Base-by-base conservation (phyloP, 768 basidiomycete genomes). In the Epithele typhae region DNA sequence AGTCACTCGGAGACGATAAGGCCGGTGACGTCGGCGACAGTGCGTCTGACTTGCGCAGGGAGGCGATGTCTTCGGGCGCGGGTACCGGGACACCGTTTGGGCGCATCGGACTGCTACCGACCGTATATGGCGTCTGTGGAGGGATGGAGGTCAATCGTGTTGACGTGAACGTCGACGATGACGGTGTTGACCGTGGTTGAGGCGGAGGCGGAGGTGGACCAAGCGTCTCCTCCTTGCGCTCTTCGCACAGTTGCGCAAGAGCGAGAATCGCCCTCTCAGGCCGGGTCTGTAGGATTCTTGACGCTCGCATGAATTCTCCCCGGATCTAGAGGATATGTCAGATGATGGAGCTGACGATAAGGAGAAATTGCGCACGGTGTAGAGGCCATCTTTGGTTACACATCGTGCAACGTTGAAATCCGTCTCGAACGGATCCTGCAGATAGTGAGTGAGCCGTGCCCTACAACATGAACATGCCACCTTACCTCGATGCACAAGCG, bases 271-370 rank as follows among this genome's bases (percentile, higher is more conserved):
- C 90, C 40, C 89, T 82, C 45, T 87, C 87, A 1, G 89, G 91
- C 24, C 86, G 84, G 52, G 75, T 70, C 10, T 82, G 75, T 25
- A 99, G 72, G 46, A 98, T 89, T 45, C 92, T 77, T 19, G 86
- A 83, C 4, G 94, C 95, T 27, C 95, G 85, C 91, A 95, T 95
- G 64, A 99, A 95, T 69, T 98, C 95, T 8, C 95, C 94, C 12
- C 95, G 93, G 60, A 99, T 93, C 94, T 97, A 55, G 7, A 37
- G 24, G 35, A 33, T 8, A 15, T 11, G 12, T 23, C 35, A 24
- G 25, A 25, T 40, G 19, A 30, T 46, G 33, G 8, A 19, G 4
- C 19, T 36, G 40, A 23, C 15, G 40, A 6, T 36, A 22, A 37
- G 37, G 43, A 36, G 36, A 39, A 27, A 30, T 25, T 30, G 18